These are phyloP conservation scores for Scutellaria galericulata DNA, from an alignment of 257 asterid species.

Conservation along the genomic window DNA sequence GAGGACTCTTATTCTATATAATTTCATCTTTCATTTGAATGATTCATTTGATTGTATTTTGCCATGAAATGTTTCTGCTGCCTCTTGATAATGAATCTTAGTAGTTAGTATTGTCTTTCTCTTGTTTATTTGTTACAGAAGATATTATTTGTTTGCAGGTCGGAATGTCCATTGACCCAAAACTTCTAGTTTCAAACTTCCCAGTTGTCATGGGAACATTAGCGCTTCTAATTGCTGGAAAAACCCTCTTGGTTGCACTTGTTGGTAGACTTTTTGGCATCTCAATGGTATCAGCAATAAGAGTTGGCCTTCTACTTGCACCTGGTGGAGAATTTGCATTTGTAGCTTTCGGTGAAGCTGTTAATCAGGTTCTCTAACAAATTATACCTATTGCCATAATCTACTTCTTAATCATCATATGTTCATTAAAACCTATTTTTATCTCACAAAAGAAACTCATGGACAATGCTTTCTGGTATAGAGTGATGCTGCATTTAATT, in stretches of 20 bases:
- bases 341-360: constrained; percentile 99
- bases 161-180: constrained; percentile 99
- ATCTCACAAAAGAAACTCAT: neutral
- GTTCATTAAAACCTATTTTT: neutral
- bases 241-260: constrained; percentile 84
- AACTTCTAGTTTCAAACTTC: constrained; percentile 92
- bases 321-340: constrained; percentile 99
- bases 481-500: constrained; percentile 29
- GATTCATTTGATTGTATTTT: constrained; percentile 5
- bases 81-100: constrained; percentile 15
- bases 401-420: constrained; percentile 25
- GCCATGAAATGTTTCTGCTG: neutral
- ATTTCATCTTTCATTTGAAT: neutral
- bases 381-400: constrained; percentile 23
- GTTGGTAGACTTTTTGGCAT: constrained; percentile 87
- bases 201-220: constrained; percentile 81
- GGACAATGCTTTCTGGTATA: constrained; percentile 14
- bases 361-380: constrained; percentile 74
- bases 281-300: constrained; percentile 83
- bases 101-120: neutral
- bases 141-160: constrained; percentile 60
- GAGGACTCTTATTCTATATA: neutral
- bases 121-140: constrained; percentile 13
- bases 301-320: constrained; percentile 98
- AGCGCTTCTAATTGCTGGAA: constrained; percentile 84